Conservation (phyloP, 1,139 yeast species). For the Kodamaea alishanica region DNA sequence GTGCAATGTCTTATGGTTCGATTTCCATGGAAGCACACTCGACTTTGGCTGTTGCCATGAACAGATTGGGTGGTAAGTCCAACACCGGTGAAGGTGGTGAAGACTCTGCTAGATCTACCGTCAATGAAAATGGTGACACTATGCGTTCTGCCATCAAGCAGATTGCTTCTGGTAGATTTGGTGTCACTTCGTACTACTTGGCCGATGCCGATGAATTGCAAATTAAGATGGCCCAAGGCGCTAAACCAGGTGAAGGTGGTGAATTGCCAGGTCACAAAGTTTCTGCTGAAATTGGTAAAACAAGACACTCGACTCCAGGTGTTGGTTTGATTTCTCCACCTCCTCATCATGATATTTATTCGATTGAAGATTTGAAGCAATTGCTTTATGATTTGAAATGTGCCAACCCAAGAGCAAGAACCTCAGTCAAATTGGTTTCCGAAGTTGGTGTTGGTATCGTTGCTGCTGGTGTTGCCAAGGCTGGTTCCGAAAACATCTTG, state of each 20-base stretch:
- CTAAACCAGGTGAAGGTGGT: slow-evolving; percentile 99
- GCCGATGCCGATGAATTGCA: slow-evolving; percentile 97
- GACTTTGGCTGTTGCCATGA: slow-evolving; percentile 97
- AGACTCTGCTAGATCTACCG: slow-evolving; percentile 84
- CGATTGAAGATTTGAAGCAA: slow-evolving; percentile 96
- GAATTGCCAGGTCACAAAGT: slow-evolving; percentile 96
- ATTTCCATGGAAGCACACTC: slow-evolving; percentile 98
- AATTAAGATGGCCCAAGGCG: slow-evolving; percentile 99
- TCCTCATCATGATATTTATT: slow-evolving; percentile 97
- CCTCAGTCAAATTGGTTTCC: slow-evolving; percentile 91
- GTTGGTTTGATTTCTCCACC: slow-evolving; percentile 98
- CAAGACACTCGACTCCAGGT: slow-evolving; percentile 95
- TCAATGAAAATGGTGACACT: slow-evolving; percentile 84
- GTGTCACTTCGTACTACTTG: slow-evolving; percentile 91
- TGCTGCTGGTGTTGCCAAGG: slow-evolving; percentile 98
- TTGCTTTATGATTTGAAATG: slow-evolving; percentile 94
- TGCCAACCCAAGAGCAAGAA: slow-evolving; percentile 94
- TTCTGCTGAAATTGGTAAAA: slow-evolving; percentile 81
- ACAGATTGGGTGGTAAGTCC: slow-evolving; percentile 94
- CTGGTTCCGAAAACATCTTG: slow-evolving; percentile 93
- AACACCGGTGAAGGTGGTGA: slow-evolving; percentile 99
- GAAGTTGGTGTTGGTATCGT: slow-evolving; percentile 99
- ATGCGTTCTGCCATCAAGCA: slow-evolving; percentile 98
- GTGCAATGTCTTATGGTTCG: slow-evolving; percentile 99
- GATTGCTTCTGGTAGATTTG: slow-evolving; percentile 96